phyloP scores from a whole-genome alignment of 441 rosid genomes.

The Kokia cookei region DNA sequence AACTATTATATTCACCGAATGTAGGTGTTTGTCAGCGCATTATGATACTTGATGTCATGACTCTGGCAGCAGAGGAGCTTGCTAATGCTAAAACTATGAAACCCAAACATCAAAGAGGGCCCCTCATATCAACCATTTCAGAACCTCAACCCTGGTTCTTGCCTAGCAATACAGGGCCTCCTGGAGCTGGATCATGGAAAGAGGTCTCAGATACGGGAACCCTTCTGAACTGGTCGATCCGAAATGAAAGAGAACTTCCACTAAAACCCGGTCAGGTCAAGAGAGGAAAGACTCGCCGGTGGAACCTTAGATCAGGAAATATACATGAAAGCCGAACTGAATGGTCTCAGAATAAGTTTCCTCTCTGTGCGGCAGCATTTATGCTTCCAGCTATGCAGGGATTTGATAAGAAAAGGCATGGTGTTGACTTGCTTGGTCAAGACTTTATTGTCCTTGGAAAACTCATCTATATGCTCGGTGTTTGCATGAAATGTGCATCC shows the following conservation, averaged over 20 bases:
- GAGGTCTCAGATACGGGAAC: constrained; percentile 65
- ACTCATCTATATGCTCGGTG: constrained; percentile 90
- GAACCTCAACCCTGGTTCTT: constrained; percentile 93
- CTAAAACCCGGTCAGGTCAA: constrained; percentile 46
- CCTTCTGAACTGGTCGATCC: constrained; percentile 64
- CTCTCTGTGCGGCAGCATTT: constrained; percentile 85
- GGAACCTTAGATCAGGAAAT: constrained; percentile 57
- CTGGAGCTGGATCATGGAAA: constrained; percentile 70
- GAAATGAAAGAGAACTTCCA: constrained; percentile 89
- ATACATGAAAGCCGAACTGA: constrained; percentile 39
- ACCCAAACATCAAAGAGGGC: constrained; percentile 42
- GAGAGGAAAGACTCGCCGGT: constrained; percentile 76
- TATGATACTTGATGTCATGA: constrained; percentile 95
- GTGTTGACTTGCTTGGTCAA: constrained; percentile 90
- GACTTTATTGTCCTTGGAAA: constrained; percentile 94
- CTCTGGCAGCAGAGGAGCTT: constrained; percentile 92
- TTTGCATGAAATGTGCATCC: constrained; percentile 80
- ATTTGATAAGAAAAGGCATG: constrained; percentile 88
- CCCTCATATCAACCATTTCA: constrained; percentile 63
- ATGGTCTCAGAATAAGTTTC: constrained; percentile 75
- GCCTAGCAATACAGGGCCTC: constrained; percentile 72
- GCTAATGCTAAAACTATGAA: constrained; percentile 57
- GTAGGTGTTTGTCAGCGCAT: constrained; percentile 92
- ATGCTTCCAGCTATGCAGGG: constrained; percentile 99
- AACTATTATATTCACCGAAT: constrained; percentile 72